Percentiles rank a stretch among this genome's conserved stretches.
Evolutionary conservation across 805 yeast species (phyloP).

Genomic region (Cyberlindnera mycetangii): DNA sequence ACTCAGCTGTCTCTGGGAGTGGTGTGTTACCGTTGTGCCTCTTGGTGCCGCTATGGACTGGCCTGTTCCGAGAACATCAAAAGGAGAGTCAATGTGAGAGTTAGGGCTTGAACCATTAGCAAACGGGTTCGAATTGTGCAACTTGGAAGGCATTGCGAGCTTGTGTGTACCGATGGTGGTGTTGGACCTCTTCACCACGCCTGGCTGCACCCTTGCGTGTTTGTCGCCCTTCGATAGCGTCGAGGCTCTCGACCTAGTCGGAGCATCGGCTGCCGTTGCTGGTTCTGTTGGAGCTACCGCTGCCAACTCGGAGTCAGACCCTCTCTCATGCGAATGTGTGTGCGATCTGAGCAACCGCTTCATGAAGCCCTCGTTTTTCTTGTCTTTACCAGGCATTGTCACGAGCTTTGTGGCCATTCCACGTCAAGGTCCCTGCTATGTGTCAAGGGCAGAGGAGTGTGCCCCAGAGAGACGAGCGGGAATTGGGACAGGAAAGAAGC

Average conservation of each 20-base stretch:
- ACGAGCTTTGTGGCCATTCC: constrained; percentile 2
- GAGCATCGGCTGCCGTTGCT: background rate
- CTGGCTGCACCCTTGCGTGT: background rate
- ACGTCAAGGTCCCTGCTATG: background rate
- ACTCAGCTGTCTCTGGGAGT: constrained; percentile 4
- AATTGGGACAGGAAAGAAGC: background rate
- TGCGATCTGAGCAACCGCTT: constrained; percentile 4
- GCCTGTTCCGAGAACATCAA: constrained; percentile 11
- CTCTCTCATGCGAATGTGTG: background rate
- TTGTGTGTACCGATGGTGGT: constrained; percentile 6
- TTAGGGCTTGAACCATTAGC: background rate
- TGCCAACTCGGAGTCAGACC: background rate
- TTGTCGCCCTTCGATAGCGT: background rate
- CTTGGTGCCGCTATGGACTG: constrained; percentile 10
- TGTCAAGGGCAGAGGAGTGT: background rate
- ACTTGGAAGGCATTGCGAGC: background rate
- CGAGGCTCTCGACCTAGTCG: constrained; percentile 2
- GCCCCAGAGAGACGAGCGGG: background rate
- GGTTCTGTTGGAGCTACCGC: background rate
- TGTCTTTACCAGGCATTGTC: constrained; percentile 12
- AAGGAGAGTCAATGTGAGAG: background rate
- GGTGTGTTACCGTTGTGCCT: constrained; percentile 6
- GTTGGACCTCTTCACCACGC: constrained; percentile 7
- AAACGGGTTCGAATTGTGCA: constrained; percentile 10
- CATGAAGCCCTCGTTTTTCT: constrained; percentile 6